Evolutionary conservation across 2,329 filamentous ascomycete species (phyloP), one percentile per base, ranked within the genome.

Genomic region (Aureobasidium zeae): DNA sequence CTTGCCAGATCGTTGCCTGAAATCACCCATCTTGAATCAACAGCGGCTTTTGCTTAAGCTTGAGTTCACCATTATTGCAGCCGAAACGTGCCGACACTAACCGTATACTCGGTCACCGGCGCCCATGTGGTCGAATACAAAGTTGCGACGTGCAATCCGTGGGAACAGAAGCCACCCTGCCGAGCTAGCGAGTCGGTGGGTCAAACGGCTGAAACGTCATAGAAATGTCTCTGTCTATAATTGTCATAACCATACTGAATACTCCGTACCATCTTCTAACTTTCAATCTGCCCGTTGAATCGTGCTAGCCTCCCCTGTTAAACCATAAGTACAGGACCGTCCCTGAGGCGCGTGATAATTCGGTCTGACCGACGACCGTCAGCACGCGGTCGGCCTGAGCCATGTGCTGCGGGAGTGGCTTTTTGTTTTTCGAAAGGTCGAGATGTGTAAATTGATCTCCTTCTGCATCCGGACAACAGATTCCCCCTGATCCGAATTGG

Each of bases 121-220:
- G 39, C 39, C 39, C 39, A 43, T 43, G 39, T 43, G 39, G 39
- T 15, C 29, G 12, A n/a, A n/a, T n/a, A n/a, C n/a, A n/a, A n/a
- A n/a, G n/a, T n/a, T n/a, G n/a, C 39, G 28, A 43, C 30, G 10
- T 26, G 5, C 7, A 25, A 24, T 28, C 11, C 24, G 22, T 21
- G 39, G 5, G n/a, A 21, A n/a, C 39, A 17, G 28, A 10, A n/a
- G 19, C 5, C 8, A 15, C 17, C 6, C 17, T 6, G 12, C 16
- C 11, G 30, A 28, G 22, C 39, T 43, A 43, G 30, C 30, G 39
- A 34, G 11, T 34, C 29, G 17, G 11, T 15, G 7, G 8, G 13
- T 28, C 21, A 13, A 33, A 28, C 39, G 15, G 21, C 12, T 11
- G 25, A 11, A 34, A 43, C 30, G 39, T 34, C 39, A 34, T 28